Conservation (phyloP, 768 basidiomycete species). For the Trametes cingulata region DNA sequence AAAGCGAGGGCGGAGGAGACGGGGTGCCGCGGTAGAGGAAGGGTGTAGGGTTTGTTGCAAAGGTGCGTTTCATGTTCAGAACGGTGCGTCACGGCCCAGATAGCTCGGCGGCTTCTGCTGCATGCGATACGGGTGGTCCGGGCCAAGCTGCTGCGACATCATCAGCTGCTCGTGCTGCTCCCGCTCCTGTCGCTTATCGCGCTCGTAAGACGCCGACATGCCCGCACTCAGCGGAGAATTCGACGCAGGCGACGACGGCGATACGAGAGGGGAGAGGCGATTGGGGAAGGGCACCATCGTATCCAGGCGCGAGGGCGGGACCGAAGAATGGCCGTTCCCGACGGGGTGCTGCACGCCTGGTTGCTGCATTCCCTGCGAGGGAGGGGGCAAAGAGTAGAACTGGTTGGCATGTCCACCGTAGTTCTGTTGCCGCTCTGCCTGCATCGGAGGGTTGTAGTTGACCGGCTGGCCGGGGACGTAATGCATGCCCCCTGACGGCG, state of each 20-base stretch:
- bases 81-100: slow-evolving; percentile 10
- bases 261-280: slow-evolving; percentile 29
- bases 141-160: slow-evolving; percentile 18
- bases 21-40: background rate
- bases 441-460: slow-evolving; percentile 26
- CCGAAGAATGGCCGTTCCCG: slow-evolving; percentile 10
- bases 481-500: slow-evolving; percentile 52
- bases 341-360: slow-evolving; percentile 14
- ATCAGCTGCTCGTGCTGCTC: slow-evolving; percentile 49
- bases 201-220: slow-evolving; percentile 45
- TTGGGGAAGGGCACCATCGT: slow-evolving; percentile 22
- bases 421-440: slow-evolving; percentile 15
- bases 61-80: slow-evolving; percentile 12
- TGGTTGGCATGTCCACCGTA: slow-evolving; percentile 16
- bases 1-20: background rate
- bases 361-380: slow-evolving; percentile 20
- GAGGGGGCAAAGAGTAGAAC: slow-evolving; percentile 27
- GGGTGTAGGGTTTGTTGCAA: background rate
- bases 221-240: slow-evolving; percentile 36
- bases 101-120: slow-evolving; percentile 11
- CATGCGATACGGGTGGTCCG: slow-evolving; percentile 19
- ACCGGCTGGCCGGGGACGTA: slow-evolving; percentile 47
- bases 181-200: slow-evolving; percentile 38
- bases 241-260: slow-evolving; percentile 40
- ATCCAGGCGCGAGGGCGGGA: slow-evolving; percentile 25